Conservation (phyloP, 495 filamentous ascomycete species). For the Eremomyces bilateralis region DNA sequence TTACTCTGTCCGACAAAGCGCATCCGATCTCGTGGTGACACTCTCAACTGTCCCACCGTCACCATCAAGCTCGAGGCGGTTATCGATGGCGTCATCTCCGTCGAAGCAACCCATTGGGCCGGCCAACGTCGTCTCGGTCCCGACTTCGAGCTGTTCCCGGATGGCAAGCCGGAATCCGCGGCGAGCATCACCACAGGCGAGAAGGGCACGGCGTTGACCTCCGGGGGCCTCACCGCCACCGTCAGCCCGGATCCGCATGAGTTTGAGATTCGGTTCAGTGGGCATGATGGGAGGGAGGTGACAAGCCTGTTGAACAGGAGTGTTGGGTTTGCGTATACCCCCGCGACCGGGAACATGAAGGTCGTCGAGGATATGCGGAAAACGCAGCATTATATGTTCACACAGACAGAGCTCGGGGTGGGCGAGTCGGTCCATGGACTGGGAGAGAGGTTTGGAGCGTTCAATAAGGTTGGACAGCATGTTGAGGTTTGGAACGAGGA, state of each 20-base stretch:
- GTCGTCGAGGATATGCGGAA: constrained; percentile 13
- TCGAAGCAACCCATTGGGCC: constrained; percentile 34
- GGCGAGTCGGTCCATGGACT: constrained; percentile 49
- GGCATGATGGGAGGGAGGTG: constrained; percentile 5
- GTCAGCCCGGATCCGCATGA: constrained; percentile 5
- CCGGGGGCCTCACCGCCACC: constrained; percentile 26
- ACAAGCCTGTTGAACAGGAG: constrained; percentile 10
- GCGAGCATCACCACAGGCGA: constrained; percentile 26
- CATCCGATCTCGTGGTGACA: constrained; percentile 13
- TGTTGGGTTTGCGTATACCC: constrained; percentile 9
- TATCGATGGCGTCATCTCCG: constrained; percentile 13
- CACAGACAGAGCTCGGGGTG: constrained; percentile 32
- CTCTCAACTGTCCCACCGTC: constrained; percentile 12
- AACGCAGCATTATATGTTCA: constrained; percentile 9
- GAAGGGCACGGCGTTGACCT: constrained; percentile 29
- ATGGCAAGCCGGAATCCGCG: constrained; percentile 25
- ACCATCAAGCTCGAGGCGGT: constrained; percentile 10
- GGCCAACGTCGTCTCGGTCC: constrained; percentile 35
- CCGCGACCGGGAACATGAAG: constrained; percentile 13
- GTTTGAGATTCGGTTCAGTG: constrained; percentile 9
- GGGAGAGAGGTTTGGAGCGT: constrained; percentile 47
- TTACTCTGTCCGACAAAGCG: constrained; percentile 10
- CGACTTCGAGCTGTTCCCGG: constrained; percentile 37
- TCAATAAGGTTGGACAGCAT: constrained; percentile 46
- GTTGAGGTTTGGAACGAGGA: constrained; percentile 52